Evolutionary conservation across 345 rosid genomes (phyloP).

Genomic region (Gossypium longicalyx): DNA sequence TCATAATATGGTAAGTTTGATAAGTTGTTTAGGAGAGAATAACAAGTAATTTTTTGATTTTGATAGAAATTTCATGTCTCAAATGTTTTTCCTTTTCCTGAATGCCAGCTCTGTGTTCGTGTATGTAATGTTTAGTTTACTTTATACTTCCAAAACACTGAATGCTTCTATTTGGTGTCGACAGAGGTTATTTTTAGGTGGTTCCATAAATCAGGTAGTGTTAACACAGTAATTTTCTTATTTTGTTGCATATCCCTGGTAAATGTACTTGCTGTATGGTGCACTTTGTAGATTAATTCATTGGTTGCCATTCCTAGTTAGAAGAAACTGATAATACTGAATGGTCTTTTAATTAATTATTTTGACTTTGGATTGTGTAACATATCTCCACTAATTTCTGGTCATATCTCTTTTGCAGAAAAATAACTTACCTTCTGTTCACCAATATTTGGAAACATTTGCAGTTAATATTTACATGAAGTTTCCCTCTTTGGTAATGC

Average conservation of each 20-base stretch:
- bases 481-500: slow-evolving; percentile 72
- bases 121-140: neutral
- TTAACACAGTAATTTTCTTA: neutral
- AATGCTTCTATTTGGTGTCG: neutral
- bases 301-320: neutral
- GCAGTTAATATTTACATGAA: slow-evolving; percentile 73
- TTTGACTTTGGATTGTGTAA: neutral
- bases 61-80: neutral
- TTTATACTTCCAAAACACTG: neutral
- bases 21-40: slow-evolving; percentile 2
- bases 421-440: slow-evolving; percentile 83
- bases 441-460: slow-evolving; percentile 94
- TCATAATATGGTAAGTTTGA: neutral
- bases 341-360: neutral
- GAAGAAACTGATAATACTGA: neutral
- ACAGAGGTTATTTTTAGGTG: neutral
- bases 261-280: neutral
- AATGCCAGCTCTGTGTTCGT: neutral
- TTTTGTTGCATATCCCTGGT: neutral
- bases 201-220: neutral
- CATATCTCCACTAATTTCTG: slow-evolving; percentile 9
- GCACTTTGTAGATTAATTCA: neutral
- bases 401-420: slow-evolving; percentile 42
- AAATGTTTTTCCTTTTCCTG: neutral
- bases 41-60: neutral